phyloP scores from a whole-genome alignment of 2,329 filamentous ascomycete genomes.

The Pezicula radicicola region DNA sequence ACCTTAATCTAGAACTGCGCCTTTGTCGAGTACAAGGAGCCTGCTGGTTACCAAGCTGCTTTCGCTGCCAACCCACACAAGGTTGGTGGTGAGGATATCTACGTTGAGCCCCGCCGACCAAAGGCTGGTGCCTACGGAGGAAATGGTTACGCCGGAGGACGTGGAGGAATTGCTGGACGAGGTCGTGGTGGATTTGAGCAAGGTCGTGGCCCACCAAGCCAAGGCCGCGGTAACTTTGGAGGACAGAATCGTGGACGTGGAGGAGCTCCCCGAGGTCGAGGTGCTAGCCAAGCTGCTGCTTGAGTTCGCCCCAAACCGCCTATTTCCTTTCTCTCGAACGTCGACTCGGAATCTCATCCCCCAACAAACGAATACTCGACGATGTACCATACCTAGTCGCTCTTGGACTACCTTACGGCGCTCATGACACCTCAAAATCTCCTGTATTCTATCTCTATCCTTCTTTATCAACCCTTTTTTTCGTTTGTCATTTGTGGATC shows the following conservation, averaged over 20 bases:
- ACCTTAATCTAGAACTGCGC: slow-evolving; percentile 73
- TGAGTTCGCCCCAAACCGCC: slow-evolving; percentile 5
- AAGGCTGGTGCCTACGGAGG: slow-evolving; percentile 70
- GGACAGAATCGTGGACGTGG: slow-evolving; percentile 61
- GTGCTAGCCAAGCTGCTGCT: slow-evolving; percentile 25
- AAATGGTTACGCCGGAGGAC: slow-evolving; percentile 60
- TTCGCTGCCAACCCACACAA: slow-evolving; percentile 80
- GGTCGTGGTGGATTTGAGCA: slow-evolving; percentile 65
- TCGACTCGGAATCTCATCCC: slow-evolving; percentile 6
- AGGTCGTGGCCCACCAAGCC: slow-evolving; percentile 48
- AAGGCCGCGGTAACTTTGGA: slow-evolving; percentile 29
- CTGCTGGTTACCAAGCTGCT: slow-evolving; percentile 80
- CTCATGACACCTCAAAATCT: slow-evolving; percentile 11
- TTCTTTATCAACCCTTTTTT: slow-evolving; percentile 9
- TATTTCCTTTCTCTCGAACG: slow-evolving; percentile 6
- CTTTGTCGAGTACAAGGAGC: slow-evolving; percentile 87
- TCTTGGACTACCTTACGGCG: slow-evolving; percentile 10
- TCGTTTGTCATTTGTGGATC: slow-evolving; percentile 6
- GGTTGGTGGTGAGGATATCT: slow-evolving; percentile 77
- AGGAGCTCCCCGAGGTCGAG: slow-evolving; percentile 62
- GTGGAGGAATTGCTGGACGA: slow-evolving; percentile 58
- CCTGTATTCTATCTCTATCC: slow-evolving; percentile 16
- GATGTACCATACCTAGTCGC: slow-evolving; percentile 16
- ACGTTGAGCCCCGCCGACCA: slow-evolving; percentile 84
- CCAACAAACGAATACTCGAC: slow-evolving; percentile 10